phyloP scores from a whole-genome alignment of 2,329 filamentous ascomycete genomes.

The Colletotrichum acutatum region DNA sequence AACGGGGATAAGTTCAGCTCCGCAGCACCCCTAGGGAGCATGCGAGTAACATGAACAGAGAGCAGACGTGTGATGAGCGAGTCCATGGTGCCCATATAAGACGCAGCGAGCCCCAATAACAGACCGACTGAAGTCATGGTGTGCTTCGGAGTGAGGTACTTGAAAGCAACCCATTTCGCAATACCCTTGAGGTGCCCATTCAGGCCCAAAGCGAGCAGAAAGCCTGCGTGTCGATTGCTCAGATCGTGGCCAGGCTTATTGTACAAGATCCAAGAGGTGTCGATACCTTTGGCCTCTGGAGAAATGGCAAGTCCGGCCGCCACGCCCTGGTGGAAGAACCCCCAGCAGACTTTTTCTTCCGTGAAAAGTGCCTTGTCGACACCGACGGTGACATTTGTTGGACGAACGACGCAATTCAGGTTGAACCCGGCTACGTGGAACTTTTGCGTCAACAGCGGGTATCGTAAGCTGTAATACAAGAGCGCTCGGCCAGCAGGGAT shows the following conservation, averaged over 20 bases:
- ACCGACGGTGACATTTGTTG: conserved; percentile 91
- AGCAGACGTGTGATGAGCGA: conserved; percentile 91
- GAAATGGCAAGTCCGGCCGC: conserved; percentile 94
- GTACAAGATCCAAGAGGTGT: conserved; percentile 98
- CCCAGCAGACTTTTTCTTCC: conserved; percentile 98
- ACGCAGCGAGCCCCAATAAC: conserved; percentile 90
- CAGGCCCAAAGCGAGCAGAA: conserved; percentile 88
- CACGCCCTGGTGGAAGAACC: conserved; percentile 97
- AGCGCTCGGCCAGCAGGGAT: conserved; percentile 89
- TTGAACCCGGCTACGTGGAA: conserved; percentile 92
- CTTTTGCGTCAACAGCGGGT: conserved; percentile 91
- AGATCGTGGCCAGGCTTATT: conserved; percentile 90
- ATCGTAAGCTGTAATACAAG: conserved; percentile 86
- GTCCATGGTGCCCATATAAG: conserved; percentile 97
- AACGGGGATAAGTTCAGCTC: conserved; percentile 93
- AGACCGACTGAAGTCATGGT: conserved; percentile 98
- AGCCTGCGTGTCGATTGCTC: conserved; percentile 95
- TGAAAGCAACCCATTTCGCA: conserved; percentile 98
- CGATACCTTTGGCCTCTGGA: conserved; percentile 88
- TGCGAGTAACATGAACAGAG: conserved; percentile 94
- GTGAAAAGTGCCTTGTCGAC: conserved; percentile 89
- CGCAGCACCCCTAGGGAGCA: conserved; percentile 91
- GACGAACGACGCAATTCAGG: conserved; percentile 90
- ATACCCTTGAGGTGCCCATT: conserved; percentile 95
- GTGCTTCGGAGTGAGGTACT: conserved; percentile 98